Conservation (phyloP, 2,329 filamentous ascomycete genomes). For the Colletotrichum neosansevieriae region DNA sequence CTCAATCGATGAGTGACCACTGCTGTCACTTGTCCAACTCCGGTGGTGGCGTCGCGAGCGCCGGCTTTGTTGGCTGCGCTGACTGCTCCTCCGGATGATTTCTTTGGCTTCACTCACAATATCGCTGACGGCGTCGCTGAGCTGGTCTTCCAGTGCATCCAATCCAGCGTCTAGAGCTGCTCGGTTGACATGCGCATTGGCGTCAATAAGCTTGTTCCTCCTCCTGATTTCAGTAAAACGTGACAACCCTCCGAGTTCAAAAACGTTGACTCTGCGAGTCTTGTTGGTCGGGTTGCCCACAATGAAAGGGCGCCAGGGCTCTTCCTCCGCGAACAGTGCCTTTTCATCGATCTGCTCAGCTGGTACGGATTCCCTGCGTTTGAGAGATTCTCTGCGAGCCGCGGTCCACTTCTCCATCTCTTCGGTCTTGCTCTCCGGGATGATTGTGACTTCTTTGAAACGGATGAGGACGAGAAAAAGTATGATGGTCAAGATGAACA, state of each 20-base stretch:
- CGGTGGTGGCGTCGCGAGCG: conserved; percentile 30
- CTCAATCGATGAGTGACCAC: conserved; percentile 45
- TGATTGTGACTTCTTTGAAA: conserved; percentile 75
- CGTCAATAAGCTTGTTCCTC: conserved; percentile 69
- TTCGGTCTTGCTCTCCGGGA: conserved; percentile 69
- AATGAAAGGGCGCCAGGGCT: conserved; percentile 76
- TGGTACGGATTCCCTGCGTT: conserved; percentile 58
- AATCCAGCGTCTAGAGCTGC: conserved; percentile 51
- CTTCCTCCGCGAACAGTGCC: conserved; percentile 59
- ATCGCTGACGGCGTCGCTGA: conserved; percentile 51
- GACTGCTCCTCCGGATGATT: conserved; percentile 40
- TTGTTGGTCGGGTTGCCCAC: conserved; percentile 79
- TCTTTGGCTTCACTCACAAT: conserved; percentile 50
- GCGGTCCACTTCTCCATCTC: conserved; percentile 67
- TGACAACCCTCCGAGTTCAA: conserved; percentile 76
- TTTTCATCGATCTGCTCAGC: conserved; percentile 41
- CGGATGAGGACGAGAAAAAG: conserved; percentile 72
- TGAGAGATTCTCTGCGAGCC: conserved; percentile 61
- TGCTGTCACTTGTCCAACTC: conserved; percentile 31
- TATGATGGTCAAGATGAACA: conserved; percentile 73
- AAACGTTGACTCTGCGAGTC: conserved; percentile 75
- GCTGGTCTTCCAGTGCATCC: conserved; percentile 52
- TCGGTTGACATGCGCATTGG: conserved; percentile 52
- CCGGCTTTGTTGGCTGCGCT: conserved; percentile 7
- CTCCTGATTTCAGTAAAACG: conserved; percentile 80